Evolutionary conservation across 2,329 filamentous ascomycete genomes (phyloP), one percentile per base, ranked within the genome.

Genomic region (Escovopsis sp.): DNA sequence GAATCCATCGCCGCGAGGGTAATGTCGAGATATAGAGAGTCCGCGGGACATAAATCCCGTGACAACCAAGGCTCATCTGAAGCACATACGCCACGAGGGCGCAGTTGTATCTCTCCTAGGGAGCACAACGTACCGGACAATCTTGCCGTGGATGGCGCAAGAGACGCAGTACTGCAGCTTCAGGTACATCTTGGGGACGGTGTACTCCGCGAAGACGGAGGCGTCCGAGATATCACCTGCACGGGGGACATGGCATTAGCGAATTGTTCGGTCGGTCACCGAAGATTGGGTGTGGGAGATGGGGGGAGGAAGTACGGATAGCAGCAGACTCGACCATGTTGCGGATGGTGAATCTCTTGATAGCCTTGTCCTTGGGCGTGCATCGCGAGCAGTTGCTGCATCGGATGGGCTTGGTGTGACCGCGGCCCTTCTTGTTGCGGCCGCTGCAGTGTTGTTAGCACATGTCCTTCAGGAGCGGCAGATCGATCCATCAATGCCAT

Each of bases 121-220:
- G 62, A 72, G 67, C 67, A 62, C 62, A 68, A 79, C 88, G 71
- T 91, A 96, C 89, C 91, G 89, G 72, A 98, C 93, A 70, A 98
- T 98, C 85, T 98, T 98, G 80, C 91, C 91, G 80, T 98, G 91
- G 58, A 98, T 98, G 65, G 91, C 91, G 75, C 91, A 98, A 72
- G 89, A 96, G 66, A 98, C 91, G 72, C 91, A 98, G 86, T 98
- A 98, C 78, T 98, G 91, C 69, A 98, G 83, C 84, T 98, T 98
- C 74, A 98, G 78, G 85, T 98, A 98, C 93, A 98, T 98, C 85
- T 98, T 98, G 73, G 91, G 91, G 64, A 98, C 89, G 59, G 87
- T 88, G 80, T 98, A 98, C 77, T 98, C 91, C 63, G 84, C 70
- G 75, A 96, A 98, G 72, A 98, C 91, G 64, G 91, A 96, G 64